Percentiles rank a stretch among this genome's conserved stretches.
These are phyloP conservation scores for Xylariaceae sp. DNA, from an alignment of 2,329 filamentous ascomycete genomes.

Conservation along the genomic window DNA sequence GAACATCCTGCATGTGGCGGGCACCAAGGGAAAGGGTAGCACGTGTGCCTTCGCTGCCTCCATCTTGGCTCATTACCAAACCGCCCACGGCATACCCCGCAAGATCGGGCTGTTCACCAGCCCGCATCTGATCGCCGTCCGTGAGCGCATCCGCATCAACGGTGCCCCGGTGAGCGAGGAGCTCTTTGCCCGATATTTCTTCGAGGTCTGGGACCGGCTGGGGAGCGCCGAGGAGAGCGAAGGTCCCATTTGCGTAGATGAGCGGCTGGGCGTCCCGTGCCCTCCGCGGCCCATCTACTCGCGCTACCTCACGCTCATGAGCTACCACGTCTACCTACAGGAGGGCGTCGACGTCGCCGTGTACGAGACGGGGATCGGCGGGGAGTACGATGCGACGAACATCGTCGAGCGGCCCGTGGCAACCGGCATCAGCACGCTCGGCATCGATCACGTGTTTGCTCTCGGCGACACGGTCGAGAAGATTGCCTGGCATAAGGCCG, in stretches of 20 bases:
- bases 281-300: constrained; percentile 51
- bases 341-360: constrained; percentile 59
- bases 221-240: constrained; percentile 31
- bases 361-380: constrained; percentile 63
- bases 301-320: constrained; percentile 49
- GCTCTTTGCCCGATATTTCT: constrained; percentile 61
- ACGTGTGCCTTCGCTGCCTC: constrained; percentile 64
- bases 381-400: constrained; percentile 65
- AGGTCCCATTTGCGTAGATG: constrained; percentile 22
- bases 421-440: constrained; percentile 59
- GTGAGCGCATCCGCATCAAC: constrained; percentile 62
- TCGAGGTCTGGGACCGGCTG: constrained; percentile 59
- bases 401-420: constrained; percentile 53
- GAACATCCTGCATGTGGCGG: constrained; percentile 64
- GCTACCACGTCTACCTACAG: constrained; percentile 51
- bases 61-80: constrained; percentile 51
- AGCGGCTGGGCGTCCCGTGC: constrained; percentile 29
- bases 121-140: constrained; percentile 61
- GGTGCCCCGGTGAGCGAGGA: constrained; percentile 51
- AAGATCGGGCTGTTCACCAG: constrained; percentile 63
- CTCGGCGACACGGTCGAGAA: constrained; percentile 58
- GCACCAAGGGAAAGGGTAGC: constrained; percentile 73
- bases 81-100: constrained; percentile 29
- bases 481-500: constrained; percentile 71
- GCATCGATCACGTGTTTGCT: constrained; percentile 61